A percentile compares a stretch with the other conserved stretches of the same genome.
phyloP scores from a whole-genome alignment of 2,329 filamentous ascomycete genomes.

The Nemania serpens region DNA sequence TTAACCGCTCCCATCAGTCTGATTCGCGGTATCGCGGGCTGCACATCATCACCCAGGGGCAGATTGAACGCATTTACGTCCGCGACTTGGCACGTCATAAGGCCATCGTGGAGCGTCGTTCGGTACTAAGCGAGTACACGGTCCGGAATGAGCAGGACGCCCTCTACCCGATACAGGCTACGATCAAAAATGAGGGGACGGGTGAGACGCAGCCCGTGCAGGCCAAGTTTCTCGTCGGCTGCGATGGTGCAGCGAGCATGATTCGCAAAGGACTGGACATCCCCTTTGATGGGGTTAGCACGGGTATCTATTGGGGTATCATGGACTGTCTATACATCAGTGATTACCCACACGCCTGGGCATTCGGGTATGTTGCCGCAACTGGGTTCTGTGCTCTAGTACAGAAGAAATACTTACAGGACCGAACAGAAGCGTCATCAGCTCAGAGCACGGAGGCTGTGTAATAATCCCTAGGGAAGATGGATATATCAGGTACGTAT shows the following conservation, averaged over 20 bases:
- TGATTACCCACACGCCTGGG: constrained; percentile 40
- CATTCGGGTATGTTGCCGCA: constrained; percentile 35
- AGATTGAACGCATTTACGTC: constrained; percentile 44
- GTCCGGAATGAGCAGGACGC: constrained; percentile 7
- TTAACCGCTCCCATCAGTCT: constrained; percentile 37
- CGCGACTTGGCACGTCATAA: constrained; percentile 43
- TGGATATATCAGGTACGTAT: constrained; percentile 36
- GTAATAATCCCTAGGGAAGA: constrained; percentile 44
- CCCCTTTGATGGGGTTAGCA: constrained; percentile 42
- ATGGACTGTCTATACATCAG: constrained; percentile 38
- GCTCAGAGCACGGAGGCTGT: constrained; percentile 38
- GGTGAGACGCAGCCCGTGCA: constrained; percentile 33
- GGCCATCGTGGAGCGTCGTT: constrained; percentile 40
- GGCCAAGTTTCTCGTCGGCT: constrained; percentile 42
- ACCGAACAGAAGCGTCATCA: constrained; percentile 32
- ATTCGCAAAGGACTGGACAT: constrained; percentile 39
- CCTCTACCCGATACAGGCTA: constrained; percentile 31
- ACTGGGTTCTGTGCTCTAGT: too few species aligned
- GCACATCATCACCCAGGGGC: constrained; percentile 45
- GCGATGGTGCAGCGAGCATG: constrained; percentile 41
- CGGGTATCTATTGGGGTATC: constrained; percentile 44
- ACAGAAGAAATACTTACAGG: not conserved
- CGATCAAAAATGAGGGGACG: constrained; percentile 30
- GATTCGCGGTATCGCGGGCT: constrained; percentile 44
- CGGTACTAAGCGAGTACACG: constrained; percentile 29